Base-by-base conservation (phyloP, 192 early-diverging fungal genomes). In the Coemansia sp. region DNA sequence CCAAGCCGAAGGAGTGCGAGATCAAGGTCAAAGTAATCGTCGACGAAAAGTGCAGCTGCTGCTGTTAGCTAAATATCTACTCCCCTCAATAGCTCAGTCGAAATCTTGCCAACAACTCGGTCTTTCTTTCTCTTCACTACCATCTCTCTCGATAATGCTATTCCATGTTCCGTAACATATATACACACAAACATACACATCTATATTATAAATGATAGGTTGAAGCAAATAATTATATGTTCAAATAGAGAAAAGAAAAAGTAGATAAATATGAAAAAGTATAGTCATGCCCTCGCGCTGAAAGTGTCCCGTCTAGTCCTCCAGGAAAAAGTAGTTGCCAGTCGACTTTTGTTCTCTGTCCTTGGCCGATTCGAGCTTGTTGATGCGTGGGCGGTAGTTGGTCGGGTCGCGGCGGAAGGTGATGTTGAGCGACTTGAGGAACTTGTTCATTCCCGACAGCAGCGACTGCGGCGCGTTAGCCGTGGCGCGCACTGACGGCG, bases 361-460 rank as follows among this genome's bases (percentile, higher is more conserved):
- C 87, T 94, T 93, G 51, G 91, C 86, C 46, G 95, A 98, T 34
- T 95, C 92, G 39, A 85, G 46, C 88, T 98, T 98, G 91, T 98
- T 98, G 85, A 98, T 97, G 75, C 97, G 88, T 34, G 97, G 97
- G 59, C 97, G 89, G 92, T 85, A 97, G 87, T 98, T 98, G 68
- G 92, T 92, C 15, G 95, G 95, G 80, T 97, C 97, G 71, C 97
- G 91, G 72, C 95, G 94, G 93, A 98, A 97, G 5, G 95, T 97
- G 75, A 98, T 95, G 74, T 95, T 82, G 23, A 98, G 87, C 50
- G 89, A 87, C 67, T 90, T 84, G 85, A 98, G 89, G 87, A 98
- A 98, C 75, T 86, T 90, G 91, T 97, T 97, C 94, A 98, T 97
- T 69, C 97, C 97, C 25, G 91, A 85, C 67, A 97, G 82, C 69